phyloP scores from a whole-genome alignment of 192 early-diverging fungal species.

The Chytriomyces sp. region DNA sequence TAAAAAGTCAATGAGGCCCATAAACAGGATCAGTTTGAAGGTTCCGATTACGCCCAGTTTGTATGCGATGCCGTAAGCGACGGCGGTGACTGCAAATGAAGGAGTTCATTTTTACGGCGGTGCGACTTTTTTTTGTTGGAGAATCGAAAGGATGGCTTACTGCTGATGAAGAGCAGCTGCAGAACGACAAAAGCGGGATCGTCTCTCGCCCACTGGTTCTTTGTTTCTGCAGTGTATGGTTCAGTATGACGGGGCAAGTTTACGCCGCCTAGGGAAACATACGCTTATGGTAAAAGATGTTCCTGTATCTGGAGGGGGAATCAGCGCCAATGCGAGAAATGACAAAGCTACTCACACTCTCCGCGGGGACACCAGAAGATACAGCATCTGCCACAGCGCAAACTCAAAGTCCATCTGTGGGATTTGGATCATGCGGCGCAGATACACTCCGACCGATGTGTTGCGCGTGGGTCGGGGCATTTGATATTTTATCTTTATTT shows the following conservation, averaged over 20 bases:
- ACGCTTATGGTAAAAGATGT: slow-evolving; percentile 97
- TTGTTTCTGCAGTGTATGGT: slow-evolving; percentile 73
- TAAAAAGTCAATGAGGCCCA: slow-evolving; percentile 84
- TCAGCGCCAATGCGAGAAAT: slow-evolving; percentile 8
- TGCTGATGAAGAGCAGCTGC: slow-evolving; percentile 64
- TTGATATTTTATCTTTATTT: background rate
- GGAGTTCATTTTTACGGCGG: background rate
- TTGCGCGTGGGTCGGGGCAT: slow-evolving; percentile 21
- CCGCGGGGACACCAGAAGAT: slow-evolving; percentile 77
- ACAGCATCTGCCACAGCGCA: slow-evolving; percentile 88
- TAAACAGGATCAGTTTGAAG: slow-evolving; percentile 75
- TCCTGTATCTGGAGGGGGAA: slow-evolving; percentile 75
- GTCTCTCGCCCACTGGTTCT: slow-evolving; percentile 97
- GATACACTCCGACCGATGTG: slow-evolving; percentile 4
- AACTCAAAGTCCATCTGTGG: slow-evolving; percentile 87
- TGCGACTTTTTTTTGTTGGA: background rate
- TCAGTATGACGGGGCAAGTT: background rate
- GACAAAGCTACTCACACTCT: slow-evolving; percentile 69
- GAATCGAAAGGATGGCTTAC: slow-evolving; percentile 51
- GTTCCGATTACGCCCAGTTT: slow-evolving; percentile 69
- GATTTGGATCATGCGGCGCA: slow-evolving; percentile 42
- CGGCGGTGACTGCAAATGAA: slow-evolving; percentile 66
- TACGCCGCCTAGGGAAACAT: slow-evolving; percentile 32
- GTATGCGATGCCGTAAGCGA: slow-evolving; percentile 84
- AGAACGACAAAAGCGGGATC: slow-evolving; percentile 94